Evolutionary conservation across 331 rosid species (phyloP).

Genomic region (Saraca asoca): DNA sequence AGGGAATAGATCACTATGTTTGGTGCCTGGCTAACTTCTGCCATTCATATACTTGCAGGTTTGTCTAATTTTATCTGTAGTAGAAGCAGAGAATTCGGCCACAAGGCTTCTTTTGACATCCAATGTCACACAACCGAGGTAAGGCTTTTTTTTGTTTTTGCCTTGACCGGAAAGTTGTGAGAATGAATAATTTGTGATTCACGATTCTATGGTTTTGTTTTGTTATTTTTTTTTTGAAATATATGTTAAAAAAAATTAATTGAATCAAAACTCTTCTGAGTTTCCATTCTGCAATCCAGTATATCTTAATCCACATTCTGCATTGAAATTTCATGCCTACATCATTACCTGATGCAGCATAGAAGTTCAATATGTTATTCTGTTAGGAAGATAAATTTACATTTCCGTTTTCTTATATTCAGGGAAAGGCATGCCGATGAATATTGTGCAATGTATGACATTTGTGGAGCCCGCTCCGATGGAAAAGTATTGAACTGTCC

Average conservation of each 20-base stretch:
- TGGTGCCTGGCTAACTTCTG: conserved; percentile 26
- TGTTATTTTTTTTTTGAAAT: not conserved
- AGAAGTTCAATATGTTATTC: not conserved
- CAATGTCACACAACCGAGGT: conserved; percentile 49
- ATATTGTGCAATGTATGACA: conserved; percentile 79
- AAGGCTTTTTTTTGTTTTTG: conserved; percentile 27
- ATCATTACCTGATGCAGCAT: not conserved
- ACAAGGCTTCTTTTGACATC: conserved; percentile 54
- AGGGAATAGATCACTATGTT: not conserved
- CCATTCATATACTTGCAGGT: conserved; percentile 48
- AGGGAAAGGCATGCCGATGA: conserved; percentile 72
- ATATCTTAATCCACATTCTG: not conserved
- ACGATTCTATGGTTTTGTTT: not conserved
- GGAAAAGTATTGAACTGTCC: conserved; percentile 90
- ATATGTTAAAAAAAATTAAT: not conserved
- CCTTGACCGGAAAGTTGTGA: not conserved
- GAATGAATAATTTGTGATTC: not conserved
- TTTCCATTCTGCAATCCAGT: conserved; percentile 22
- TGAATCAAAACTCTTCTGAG: conserved; percentile 3
- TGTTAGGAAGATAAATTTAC: not conserved
- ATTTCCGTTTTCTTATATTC: conserved; percentile 5
- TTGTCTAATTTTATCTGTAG: conserved; percentile 39
- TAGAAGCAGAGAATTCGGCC: conserved; percentile 46
- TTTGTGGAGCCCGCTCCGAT: conserved; percentile 82
- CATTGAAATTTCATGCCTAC: not conserved